phyloP scores from a whole-genome alignment of 495 filamentous ascomycete species.

The Friedmanniomyces endolithicus region DNA sequence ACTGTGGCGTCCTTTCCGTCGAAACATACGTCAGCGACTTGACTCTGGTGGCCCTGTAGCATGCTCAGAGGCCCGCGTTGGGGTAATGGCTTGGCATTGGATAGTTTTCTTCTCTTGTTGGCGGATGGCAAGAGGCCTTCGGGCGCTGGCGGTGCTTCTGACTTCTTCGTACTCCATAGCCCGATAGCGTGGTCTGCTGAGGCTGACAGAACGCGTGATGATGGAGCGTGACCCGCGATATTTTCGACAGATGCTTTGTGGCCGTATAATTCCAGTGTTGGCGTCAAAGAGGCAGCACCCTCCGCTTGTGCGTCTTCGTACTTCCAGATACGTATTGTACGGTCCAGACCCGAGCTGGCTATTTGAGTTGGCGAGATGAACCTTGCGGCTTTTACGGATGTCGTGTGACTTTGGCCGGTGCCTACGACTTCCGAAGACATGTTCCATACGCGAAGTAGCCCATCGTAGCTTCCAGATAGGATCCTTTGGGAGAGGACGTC shows the following conservation, averaged over 20 bases:
- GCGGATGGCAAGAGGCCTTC: constrained; percentile 48
- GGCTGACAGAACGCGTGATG: constrained; percentile 68
- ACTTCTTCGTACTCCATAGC: constrained; percentile 70
- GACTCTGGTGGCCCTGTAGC: constrained; percentile 55
- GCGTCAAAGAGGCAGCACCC: constrained; percentile 51
- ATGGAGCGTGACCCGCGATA: constrained; percentile 61
- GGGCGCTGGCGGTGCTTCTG: constrained; percentile 57
- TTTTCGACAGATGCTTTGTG: constrained; percentile 65
- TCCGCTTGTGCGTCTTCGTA: constrained; percentile 41
- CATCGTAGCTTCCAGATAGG: constrained; percentile 83
- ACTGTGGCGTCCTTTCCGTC: constrained; percentile 73
- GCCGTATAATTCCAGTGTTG: constrained; percentile 73
- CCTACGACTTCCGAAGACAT: constrained; percentile 66
- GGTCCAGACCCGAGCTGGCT: constrained; percentile 69
- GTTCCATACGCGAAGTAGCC: constrained; percentile 76
- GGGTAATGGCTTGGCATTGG: constrained; percentile 44
- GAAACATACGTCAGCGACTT: constrained; percentile 67
- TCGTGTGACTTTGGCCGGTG: constrained; percentile 56
- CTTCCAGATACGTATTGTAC: constrained; percentile 76
- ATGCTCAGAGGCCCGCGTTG: constrained; percentile 70
- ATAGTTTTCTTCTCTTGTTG: constrained; percentile 67
- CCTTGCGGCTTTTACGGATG: constrained; percentile 64
- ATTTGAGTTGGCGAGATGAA: constrained; percentile 65
- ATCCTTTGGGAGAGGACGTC: constrained; percentile 74
- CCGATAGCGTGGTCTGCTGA: constrained; percentile 68